phyloP scores from a whole-genome alignment of 164 flowering plant species.

The Vitis rotundifolia region DNA sequence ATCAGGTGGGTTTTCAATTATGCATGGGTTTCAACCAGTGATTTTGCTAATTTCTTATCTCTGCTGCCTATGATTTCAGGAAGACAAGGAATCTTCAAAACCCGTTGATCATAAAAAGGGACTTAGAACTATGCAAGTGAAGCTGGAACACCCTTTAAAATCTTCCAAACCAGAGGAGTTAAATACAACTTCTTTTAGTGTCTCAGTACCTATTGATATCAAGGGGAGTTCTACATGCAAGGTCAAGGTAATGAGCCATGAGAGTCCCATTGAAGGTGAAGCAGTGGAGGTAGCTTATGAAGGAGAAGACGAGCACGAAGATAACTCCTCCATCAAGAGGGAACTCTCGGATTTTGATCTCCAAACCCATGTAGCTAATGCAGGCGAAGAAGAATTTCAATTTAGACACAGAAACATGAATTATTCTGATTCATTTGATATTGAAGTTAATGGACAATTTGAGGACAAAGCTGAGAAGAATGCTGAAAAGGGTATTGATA shows the following conservation, averaged over 20 bases:
- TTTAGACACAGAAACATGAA: conserved; percentile 11
- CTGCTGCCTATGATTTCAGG: conserved; percentile 14
- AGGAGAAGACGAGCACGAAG: conserved; percentile 86
- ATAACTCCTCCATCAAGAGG: conserved; percentile 42
- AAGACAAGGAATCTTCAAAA: conserved; percentile 16
- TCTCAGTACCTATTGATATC: conserved; percentile 34
- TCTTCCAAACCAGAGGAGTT: conserved; percentile 22
- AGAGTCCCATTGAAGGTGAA: conserved; percentile 34
- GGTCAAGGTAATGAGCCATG: conserved; percentile 46
- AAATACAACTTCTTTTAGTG: conserved; percentile 35
- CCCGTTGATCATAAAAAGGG: conserved; percentile 15
- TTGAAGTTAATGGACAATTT: conserved; percentile 8
- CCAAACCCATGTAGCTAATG: conserved; percentile 32
- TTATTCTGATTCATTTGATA: conserved; percentile 14
- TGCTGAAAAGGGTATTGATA: conserved; percentile 28
- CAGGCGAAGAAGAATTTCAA: conserved; percentile 16
- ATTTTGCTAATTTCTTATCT: not conserved
- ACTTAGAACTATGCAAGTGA: conserved; percentile 35
- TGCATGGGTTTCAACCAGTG: not conserved
- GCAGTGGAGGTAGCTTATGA: conserved; percentile 64
- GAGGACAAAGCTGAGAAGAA: conserved; percentile 22
- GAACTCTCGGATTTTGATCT: conserved; percentile 60
- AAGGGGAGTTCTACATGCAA: conserved; percentile 29
- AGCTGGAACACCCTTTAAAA: conserved; percentile 36
- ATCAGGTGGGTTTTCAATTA: not conserved